These are phyloP conservation scores for Talinum fruticosum DNA, from an alignment of 148 eudicot species.

Conservation along the genomic window DNA sequence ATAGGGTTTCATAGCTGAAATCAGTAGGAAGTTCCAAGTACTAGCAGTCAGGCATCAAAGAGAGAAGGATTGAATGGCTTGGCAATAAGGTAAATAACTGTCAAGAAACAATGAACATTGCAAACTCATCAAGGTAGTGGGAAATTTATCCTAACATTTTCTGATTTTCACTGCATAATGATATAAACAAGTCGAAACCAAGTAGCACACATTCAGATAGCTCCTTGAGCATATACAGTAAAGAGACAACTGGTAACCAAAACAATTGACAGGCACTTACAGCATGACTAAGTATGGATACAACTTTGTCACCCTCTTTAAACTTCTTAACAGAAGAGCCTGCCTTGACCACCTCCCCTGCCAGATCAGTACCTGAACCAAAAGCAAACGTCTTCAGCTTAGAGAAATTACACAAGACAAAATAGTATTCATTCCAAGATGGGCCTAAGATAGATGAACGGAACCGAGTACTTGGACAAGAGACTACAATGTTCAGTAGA, in stretches of 20 bases:
- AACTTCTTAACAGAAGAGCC: slow-evolving; percentile 59
- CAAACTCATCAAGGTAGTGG: neutral
- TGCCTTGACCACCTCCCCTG: slow-evolving; percentile 71
- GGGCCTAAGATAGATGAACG: neutral
- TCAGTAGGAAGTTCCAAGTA: neutral
- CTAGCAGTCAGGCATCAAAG: neutral
- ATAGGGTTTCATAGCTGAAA: neutral
- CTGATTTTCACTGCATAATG: neutral
- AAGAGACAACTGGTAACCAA: neutral
- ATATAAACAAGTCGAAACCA: neutral
- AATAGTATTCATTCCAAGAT: neutral
- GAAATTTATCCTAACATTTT: neutral
- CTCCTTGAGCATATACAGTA: neutral
- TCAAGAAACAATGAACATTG: neutral
- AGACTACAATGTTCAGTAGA: neutral
- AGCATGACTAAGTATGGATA: slow-evolving; percentile 35
- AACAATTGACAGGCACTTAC: slow-evolving; percentile 34
- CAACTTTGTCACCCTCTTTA: slow-evolving; percentile 72
- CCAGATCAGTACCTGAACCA: slow-evolving; percentile 56
- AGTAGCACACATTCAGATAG: neutral
- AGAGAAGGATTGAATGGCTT: no score
- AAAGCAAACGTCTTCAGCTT: slow-evolving; percentile 19
- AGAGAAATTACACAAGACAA: neutral
- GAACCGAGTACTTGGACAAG: neutral
- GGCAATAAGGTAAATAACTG: neutral